Evolutionary conservation across 225 moss, liverwort and hornwort genomes (phyloP), one percentile per base, ranked within the genome.

Genomic region (Climacium dendroides): DNA sequence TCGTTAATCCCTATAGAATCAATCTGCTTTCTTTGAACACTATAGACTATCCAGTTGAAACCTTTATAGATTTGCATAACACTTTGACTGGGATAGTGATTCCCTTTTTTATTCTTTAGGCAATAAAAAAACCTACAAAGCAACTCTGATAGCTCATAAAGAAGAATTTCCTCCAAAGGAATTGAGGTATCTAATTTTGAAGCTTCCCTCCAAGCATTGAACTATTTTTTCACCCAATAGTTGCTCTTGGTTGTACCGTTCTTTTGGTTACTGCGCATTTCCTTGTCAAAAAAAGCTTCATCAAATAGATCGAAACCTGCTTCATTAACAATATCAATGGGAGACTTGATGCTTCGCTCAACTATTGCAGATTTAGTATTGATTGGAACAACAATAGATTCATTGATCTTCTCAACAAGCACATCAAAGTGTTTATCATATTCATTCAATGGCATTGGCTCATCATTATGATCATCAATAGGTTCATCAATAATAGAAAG

Each of bases 361-460:
- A 37, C 13, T 67, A 37, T 1, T 0, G 2, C 13, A 13, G 0
- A 67, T 4, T 67, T 4, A 67, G 0, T 22, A 37, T 0, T 13
- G 0, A 23, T 13, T 23, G 37, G 23, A 22, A 67, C 10, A 65
- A 35, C 19, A 65, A 35, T 67, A 37, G 7, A 20, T 13, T 67
- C 4, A 0, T 0, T 67, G 3, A 37, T 67, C 37, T 1, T 37
- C 23, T 35, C 4, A 37, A 23, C 1, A 37, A 67, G 37, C 0
- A 1, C 23, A 67, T 37, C 0, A 37, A 1, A 23, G 13, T 0
- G 2, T 7, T 37, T 37, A 37, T 7, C 3, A 4, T 5, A 22
- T 22, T 67, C 37, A 37, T 13, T 67, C 12, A 37, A 67, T 4
- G 2, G 0, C 12, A 4, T 22, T 12, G 20, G 6, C 3, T 35